Conservation (phyloP, 768 basidiomycete genomes). For the Amanita jacksonii region DNA sequence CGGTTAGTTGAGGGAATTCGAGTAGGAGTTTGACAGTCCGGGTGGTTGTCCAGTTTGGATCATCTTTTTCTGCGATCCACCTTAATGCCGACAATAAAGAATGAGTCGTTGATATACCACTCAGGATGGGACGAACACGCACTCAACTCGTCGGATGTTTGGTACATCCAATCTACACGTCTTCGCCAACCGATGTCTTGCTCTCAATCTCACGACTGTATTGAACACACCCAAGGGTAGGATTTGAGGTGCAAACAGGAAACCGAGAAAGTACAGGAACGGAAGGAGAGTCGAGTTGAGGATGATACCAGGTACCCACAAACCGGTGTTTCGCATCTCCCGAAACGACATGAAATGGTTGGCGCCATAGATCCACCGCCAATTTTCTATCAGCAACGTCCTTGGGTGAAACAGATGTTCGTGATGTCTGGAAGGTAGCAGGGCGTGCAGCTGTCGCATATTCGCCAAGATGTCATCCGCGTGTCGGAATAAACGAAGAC, state of each 20-base stretch:
- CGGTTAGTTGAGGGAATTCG: neutral
- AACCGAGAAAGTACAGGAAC: neutral
- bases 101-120: neutral
- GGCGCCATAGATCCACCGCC: neutral
- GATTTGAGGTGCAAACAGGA: neutral
- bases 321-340: neutral
- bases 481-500: neutral
- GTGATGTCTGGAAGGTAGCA: neutral
- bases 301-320: neutral
- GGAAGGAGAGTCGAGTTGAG: neutral
- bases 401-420: neutral
- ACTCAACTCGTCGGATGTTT: conserved; percentile 3
- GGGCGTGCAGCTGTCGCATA: neutral
- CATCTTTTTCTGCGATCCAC: neutral
- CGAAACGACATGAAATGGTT: neutral
- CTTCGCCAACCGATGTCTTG: neutral
- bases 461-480: neutral
- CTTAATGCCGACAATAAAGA: neutral
- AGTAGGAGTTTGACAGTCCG: neutral
- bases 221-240: neutral
- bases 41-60: conserved; percentile 1
- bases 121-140: neutral
- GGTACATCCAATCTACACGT: neutral
- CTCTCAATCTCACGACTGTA: neutral
- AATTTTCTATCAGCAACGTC: neutral